A percentile compares a stretch with the other conserved stretches of the same genome.
Evolutionary conservation across 2,329 filamentous ascomycete genomes (phyloP).

Genomic region (Pestalotiopsis sp.): DNA sequence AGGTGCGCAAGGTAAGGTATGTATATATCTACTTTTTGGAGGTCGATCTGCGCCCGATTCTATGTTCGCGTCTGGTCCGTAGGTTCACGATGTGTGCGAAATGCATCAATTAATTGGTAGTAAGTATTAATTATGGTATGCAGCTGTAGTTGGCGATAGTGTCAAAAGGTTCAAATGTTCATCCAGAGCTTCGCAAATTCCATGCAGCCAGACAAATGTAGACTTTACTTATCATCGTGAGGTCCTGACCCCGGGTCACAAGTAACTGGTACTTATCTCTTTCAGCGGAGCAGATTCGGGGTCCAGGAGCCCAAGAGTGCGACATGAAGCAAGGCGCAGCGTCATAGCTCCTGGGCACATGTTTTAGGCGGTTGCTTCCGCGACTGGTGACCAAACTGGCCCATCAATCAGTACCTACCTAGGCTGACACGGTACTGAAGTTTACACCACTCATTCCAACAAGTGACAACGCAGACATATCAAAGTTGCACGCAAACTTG

Average conservation of each 20-base stretch:
- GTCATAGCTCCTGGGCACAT: constrained; percentile 15
- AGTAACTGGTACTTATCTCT: background rate
- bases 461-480: background rate
- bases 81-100: no score
- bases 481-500: background rate
- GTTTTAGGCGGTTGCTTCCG: constrained; percentile 13
- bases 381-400: background rate
- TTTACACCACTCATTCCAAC: background rate
- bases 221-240: fast-evolving
- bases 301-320: background rate
- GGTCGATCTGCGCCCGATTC: background rate
- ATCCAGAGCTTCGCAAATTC: background rate
- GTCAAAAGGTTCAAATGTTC: background rate
- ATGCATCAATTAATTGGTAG: no score
- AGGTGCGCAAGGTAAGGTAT: no score
- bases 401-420: background rate
- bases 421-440: background rate
- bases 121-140: background rate
- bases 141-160: background rate
- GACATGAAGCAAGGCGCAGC: constrained; percentile 13
- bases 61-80: no score
- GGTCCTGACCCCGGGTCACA: fast-evolving
- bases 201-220: background rate
- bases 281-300: background rate
- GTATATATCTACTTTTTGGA: no score